phyloP scores from a whole-genome alignment of 306 rosid genomes.

The Crotalaria pallida region DNA sequence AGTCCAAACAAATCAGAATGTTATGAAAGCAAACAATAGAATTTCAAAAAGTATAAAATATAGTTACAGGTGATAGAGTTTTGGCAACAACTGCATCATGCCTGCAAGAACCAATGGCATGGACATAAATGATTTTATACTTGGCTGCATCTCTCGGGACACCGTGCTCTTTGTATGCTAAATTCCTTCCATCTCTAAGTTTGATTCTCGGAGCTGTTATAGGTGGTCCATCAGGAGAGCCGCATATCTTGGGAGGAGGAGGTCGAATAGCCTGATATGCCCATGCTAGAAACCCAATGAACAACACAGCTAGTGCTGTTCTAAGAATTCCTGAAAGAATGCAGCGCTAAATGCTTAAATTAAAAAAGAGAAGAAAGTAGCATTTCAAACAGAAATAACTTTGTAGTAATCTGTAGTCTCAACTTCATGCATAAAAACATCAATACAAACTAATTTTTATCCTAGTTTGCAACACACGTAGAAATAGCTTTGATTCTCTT shows the following conservation, averaged over 20 bases:
- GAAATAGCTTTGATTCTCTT: background rate
- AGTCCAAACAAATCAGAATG: background rate
- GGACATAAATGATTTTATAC: conserved; percentile 55
- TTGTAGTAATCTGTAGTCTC: background rate
- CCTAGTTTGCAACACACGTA: background rate
- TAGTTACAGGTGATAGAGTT: conserved; percentile 53
- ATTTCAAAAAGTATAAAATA: background rate
- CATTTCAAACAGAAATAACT: background rate
- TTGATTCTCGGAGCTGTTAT: conserved; percentile 70
- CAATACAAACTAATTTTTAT: background rate
- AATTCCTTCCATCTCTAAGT: conserved; percentile 80
- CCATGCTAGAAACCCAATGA: conserved; percentile 68
- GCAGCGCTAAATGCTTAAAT: background rate
- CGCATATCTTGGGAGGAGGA: conserved; percentile 72
- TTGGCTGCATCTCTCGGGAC: conserved; percentile 61
- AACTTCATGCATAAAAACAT: background rate
- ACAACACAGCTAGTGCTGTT: conserved; percentile 43
- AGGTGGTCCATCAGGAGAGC: conserved; percentile 67
- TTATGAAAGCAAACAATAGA: background rate
- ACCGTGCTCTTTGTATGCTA: conserved; percentile 84
- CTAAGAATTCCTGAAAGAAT: conserved; percentile 52
- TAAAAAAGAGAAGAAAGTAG: background rate
- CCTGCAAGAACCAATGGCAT: conserved; percentile 60
- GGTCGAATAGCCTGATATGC: conserved; percentile 69
- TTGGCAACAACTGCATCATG: conserved; percentile 46